Evolutionary conservation across 345 rosid species (phyloP), one percentile per base, ranked within the genome.

Genomic region (Gossypium anomalum): DNA sequence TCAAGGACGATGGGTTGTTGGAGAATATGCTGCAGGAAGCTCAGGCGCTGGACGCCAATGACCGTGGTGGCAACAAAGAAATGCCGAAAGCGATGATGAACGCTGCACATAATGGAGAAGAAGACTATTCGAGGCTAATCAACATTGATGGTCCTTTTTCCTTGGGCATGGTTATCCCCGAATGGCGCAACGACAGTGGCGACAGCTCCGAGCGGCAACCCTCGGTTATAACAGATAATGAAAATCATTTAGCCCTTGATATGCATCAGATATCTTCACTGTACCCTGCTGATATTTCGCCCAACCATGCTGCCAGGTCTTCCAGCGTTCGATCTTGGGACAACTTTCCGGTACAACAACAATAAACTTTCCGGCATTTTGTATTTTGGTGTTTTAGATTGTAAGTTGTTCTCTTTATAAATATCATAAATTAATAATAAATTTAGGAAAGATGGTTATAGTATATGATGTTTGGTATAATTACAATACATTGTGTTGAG

Each of bases 11-110:
- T 7, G 84, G 85, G 34, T 75, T 84, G 62, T 75, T 85, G 77
- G 97, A 93, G 67, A 89, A 86, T 81, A 80, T 89, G 74, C 76
- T 86, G 27, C 84, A 80, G 64, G 91, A 89, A 66, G 82, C 90
- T 13, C 86, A 82, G 29, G 81, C 75, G 59, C 45, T 82, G 74
- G 81, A 77, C 1, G 65, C 57, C 9, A 19, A 53, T 16, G 22
- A 3, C 57, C 17, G 8, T 1, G 27, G 15, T 22, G 61, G 70
- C 41, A 79, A 70, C 60, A 80, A 62, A 49, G 86, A 89, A 27
- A 76, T 22, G 57, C 73, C 71, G 67, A 83, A 77, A 56, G 85
- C 82, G 38, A 78, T 80, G 27, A 56, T 19, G 53, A 82, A 71
- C 60, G 20, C 76, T 12, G 75, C 80, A 81, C 87, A 88, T 16